Evolutionary conservation across 2,329 filamentous ascomycete genomes (phyloP), one percentile per base, ranked within the genome.

Genomic region (Penicillium sp.): DNA sequence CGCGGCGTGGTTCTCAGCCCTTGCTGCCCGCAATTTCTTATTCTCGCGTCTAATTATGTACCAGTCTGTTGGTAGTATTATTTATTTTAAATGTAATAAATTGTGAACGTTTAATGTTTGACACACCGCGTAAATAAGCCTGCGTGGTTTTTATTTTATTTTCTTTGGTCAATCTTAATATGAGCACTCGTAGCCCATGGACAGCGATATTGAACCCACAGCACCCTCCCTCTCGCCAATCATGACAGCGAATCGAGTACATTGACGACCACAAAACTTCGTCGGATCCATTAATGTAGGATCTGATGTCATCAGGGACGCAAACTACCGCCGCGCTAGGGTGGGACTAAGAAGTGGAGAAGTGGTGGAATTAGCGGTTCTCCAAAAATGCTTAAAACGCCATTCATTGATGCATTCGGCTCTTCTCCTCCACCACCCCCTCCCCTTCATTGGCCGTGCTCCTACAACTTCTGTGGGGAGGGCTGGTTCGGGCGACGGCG

Each of bases 381-480:
- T 39, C 52, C 50, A 58, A 55, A 57, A 66, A 71, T 70, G 68
- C 67, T 70, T 71, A 69, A 65, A 61, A 54, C 46, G 62, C 49
- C 56, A 53, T 66, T 56, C 18, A 65, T 67, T 67, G 67, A 70
- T 67, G 68, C 66, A 66, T 68, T 43, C 67, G 62, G 60, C 52
- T 24, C 14, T 36, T 10, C 51, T 54, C 16, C 57, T 52, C 58
- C 59, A 38, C 54, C 63, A 58, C 55, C 34, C 63, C 59, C 43
- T 32, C 52, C 54, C 56, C 47, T 53, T 59, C 56, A 62, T 61
- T 56, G 56, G 58, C 39, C 43, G 49, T 43, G 57, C 55, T 49
- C 52, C 44, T 48, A 47, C 27, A 31, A 8, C 13, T 11, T 31
- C 18, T 50, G 29, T 21, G 13, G 52, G 50, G 57, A 59, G 54